Base-by-base conservation (phyloP, 768 basidiomycete genomes). In the Leccinum uliginosum region DNA sequence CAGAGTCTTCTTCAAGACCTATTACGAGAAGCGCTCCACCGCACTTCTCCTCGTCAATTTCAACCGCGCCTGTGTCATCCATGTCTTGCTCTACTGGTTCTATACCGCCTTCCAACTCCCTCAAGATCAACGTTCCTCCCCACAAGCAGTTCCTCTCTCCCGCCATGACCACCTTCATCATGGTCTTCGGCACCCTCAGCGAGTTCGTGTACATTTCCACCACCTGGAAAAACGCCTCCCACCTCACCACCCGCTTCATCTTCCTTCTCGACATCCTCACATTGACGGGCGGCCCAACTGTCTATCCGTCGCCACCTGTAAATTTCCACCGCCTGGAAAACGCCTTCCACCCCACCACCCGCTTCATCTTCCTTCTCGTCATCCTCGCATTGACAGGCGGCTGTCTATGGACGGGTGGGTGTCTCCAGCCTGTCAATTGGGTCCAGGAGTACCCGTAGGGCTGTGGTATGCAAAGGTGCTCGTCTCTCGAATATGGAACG, bases 241-340 rank as follows among this genome's bases (percentile, higher is more conserved):
- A 99, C 73, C 83, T 99, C 53, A 92, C 93, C 6, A 93, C 94
- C 30, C 92, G 97, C 43, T 81, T 98, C 56, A 72, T 95, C 61
- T 97, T 98, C 79, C 82, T 99, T 46, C 76, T 97, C 56, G 80
- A 97, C 73, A 89, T 95, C 64, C 85, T 99, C 51, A 97, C 86
- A 35, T 82, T 98, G 60, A 98, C 96, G 1, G 89, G 80, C 48
- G 96, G 89, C 30, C 97, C 97, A 2, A 96, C 95, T 1, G 80
- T 98, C 66, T 99, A 97, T n/a, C n/a, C n/a, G n/a, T n/a, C n/a
- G n/a, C n/a, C n/a, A n/a, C n/a, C n/a, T 88, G 53, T 97, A 96
- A 78, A 96, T 98, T 64, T 96, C 96, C 23, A 97, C 95, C 6
- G 98, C 92, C 9, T 98, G 97, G 97, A 97, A 74, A 99, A 98